These are phyloP conservation scores for Erodium maritimum DNA, from an alignment of 345 rosid species.

Conservation along the genomic window DNA sequence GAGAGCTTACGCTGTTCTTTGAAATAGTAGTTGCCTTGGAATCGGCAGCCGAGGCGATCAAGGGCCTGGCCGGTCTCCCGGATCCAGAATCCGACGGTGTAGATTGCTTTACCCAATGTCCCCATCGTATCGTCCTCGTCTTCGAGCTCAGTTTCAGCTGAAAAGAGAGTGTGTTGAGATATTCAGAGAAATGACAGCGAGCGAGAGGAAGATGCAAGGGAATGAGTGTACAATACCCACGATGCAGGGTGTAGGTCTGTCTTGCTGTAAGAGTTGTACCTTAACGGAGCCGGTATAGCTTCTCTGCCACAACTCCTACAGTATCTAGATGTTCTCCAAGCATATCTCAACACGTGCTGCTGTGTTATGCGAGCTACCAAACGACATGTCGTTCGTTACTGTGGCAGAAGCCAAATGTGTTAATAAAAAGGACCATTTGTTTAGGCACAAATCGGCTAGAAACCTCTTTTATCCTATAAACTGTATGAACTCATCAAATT, in stretches of 20 bases:
- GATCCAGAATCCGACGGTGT: too few relatives aligned
- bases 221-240: neutral
- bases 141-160: neutral
- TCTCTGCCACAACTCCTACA: neutral
- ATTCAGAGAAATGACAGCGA: neutral
- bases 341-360: neutral
- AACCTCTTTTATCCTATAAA: too few relatives aligned
- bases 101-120: slow-evolving; percentile 68
- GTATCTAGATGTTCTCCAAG: neutral
- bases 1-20: slow-evolving; percentile 48
- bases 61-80: slow-evolving; percentile 94
- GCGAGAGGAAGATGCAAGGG: neutral
- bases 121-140: slow-evolving; percentile 29
- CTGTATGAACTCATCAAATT: too few relatives aligned
- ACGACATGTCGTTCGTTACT: slow-evolving; percentile 42
- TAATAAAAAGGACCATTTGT: too few relatives aligned
- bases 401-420: slow-evolving; percentile 38
- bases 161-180: neutral
- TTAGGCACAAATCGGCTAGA: too few relatives aligned
- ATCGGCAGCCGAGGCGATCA: slow-evolving; percentile 91
- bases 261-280: neutral
- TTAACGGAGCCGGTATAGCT: neutral
- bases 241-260: neutral
- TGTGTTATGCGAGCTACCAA: too few relatives aligned
- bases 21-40: slow-evolving; percentile 64